Evolutionary conservation across 306 rosid genomes (phyloP).

Genomic region (Elaeagnus macrophylla): DNA sequence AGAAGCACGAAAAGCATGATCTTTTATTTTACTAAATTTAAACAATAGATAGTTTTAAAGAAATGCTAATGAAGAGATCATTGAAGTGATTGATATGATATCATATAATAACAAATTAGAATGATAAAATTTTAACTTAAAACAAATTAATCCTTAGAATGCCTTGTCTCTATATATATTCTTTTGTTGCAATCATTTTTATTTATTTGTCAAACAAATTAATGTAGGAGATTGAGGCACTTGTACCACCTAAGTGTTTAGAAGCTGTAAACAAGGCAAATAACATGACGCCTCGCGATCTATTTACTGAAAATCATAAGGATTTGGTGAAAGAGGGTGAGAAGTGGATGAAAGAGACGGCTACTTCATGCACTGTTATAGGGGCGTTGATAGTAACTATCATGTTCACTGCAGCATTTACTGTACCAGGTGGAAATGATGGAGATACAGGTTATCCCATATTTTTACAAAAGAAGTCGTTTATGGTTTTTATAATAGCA

Average conservation of each 20-base stretch:
- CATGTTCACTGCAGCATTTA: not conserved
- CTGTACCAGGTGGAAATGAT: not conserved
- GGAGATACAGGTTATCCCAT: not conserved
- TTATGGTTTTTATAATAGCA: not conserved
- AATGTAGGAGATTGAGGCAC: not conserved
- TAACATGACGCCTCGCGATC: not conserved
- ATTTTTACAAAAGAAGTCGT: not conserved
- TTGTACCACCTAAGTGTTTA: not conserved
- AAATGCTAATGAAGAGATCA: too few relatives aligned
- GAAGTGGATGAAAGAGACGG: not conserved
- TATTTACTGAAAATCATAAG: not conserved
- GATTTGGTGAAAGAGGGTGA: not conserved
- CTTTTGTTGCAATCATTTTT: too few relatives aligned
- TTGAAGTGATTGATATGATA: too few relatives aligned
- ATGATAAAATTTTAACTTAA: too few relatives aligned
- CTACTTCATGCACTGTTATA: not conserved
- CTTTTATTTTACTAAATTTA: too few relatives aligned
- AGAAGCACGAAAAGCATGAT: too few relatives aligned
- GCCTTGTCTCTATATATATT: too few relatives aligned
- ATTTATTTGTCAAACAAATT: too few relatives aligned
- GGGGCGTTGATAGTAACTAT: not conserved
- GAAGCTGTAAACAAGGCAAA: not conserved
- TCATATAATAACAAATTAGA: too few relatives aligned
- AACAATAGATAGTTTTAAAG: too few relatives aligned
- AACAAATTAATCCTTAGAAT: too few relatives aligned